phyloP scores from a whole-genome alignment of 257 asterid species.

The Vinca minor region DNA sequence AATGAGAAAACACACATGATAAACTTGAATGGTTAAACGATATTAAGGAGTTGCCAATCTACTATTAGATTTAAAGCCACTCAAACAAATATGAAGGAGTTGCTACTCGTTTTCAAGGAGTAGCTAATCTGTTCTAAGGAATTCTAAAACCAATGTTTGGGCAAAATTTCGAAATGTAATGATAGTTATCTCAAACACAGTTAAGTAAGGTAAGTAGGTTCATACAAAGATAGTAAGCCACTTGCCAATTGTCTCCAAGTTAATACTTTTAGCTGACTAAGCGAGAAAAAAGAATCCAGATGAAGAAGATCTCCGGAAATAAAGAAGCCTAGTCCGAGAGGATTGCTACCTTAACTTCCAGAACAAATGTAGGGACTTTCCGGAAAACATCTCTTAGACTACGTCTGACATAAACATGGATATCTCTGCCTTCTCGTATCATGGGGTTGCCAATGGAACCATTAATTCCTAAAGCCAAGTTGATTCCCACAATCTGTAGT shows the following conservation, averaged over 20 bases:
- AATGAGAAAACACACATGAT: conserved; percentile 8
- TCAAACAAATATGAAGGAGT: not conserved
- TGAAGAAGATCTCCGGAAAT: not conserved
- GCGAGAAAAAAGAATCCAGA: not conserved
- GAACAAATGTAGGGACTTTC: conserved; percentile 77
- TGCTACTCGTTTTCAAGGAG: no score
- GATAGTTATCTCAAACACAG: conserved; percentile 7
- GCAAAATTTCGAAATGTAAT: not conserved
- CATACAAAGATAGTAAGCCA: not conserved
- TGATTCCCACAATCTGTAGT: conserved; percentile 79
- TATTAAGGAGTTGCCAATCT: not conserved
- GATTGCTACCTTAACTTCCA: conserved; percentile 73
- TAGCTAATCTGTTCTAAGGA: not conserved
- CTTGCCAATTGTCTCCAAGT: not conserved
- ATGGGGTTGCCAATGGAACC: conserved; percentile 76
- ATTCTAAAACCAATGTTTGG: not conserved
- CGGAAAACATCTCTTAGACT: conserved; percentile 92
- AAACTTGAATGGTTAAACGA: not conserved
- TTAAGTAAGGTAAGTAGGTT: conserved; percentile 8
- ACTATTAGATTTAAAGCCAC: conserved; percentile 3
- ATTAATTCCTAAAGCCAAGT: conserved; percentile 84
- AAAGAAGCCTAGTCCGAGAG: conserved; percentile 8
- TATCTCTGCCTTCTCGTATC: conserved; percentile 90
- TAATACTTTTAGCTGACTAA: not conserved
- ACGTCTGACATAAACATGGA: conserved; percentile 79